Evolutionary conservation across 805 yeast species (phyloP), one percentile per base, ranked within the genome.

Genomic region (Diddensiella transvaalensis): DNA sequence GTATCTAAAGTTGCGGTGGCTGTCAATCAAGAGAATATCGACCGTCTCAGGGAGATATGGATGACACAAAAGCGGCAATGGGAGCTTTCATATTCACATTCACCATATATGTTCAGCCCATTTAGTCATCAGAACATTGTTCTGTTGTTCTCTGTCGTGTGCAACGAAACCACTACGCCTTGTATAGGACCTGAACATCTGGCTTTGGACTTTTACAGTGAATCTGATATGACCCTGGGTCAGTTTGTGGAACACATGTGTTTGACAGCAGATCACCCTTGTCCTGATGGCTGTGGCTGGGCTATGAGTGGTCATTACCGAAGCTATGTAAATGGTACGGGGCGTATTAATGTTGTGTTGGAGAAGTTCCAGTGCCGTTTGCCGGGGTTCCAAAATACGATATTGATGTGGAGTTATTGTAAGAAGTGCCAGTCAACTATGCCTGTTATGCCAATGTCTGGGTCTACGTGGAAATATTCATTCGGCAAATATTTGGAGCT

Each of bases 401-500:
- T 95, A 37, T 68, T 89, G 46, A 84, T 90, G 71, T 93, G 99
- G 99, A 86, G 95, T 62, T 81, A 77, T 55, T 93, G 99, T 64
- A 86, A 84, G 49, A 74, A 73, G 43, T 93, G 99, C 64, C 78
- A 81, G 11, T 77, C 74, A 32, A 73, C 83, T 0, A 82, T 95
- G 2, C 93, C 96, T 0, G 80, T 85, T 3, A 68, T 83, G 11
- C 86, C 87, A 17, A 80, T 95, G 83, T 85, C 86, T 58, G 91
- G 88, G 42, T 82, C 82, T 35, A 82, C 97, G 0, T 90, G 95
- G 83, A 88, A 83, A 60, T 83, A 82, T 54, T 91, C 98, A 0
- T 83, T 93, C 66, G 99, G 98, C 0, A 95, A 95, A 61, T 93
- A 86, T 62, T 70, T 93, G 21, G 98, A 93, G 68, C 70, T 90